phyloP scores from a whole-genome alignment of 2,329 filamentous ascomycete genomes.

The Aspergillus sp. region DNA sequence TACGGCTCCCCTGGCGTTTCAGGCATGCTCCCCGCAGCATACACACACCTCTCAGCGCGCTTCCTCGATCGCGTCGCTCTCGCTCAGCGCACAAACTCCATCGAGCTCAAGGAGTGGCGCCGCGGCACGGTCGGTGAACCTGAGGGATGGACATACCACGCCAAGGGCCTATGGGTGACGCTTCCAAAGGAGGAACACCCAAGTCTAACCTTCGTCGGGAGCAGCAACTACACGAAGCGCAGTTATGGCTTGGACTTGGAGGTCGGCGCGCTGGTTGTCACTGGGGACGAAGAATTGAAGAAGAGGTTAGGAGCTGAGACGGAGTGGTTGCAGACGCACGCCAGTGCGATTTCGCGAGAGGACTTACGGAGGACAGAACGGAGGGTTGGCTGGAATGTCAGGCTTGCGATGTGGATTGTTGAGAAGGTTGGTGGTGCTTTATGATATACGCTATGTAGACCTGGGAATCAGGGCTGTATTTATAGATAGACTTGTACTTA shows the following conservation, averaged over 20 bases:
- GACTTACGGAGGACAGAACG: constrained; percentile 83
- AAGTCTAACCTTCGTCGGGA: constrained; percentile 81
- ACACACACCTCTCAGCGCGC: constrained; percentile 81
- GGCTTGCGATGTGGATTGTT: constrained; percentile 93
- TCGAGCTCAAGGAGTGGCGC: constrained; percentile 86
- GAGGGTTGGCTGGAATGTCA: constrained; percentile 81
- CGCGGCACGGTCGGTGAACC: constrained; percentile 78
- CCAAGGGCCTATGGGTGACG: constrained; percentile 92
- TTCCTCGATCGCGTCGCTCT: constrained; percentile 70
- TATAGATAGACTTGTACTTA: constrained; percentile 13
- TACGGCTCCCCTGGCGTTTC: constrained; percentile 86
- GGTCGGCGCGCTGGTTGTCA: constrained; percentile 84
- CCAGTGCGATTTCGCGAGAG: constrained; percentile 69
- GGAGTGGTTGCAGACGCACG: constrained; percentile 76
- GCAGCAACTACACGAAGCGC: constrained; percentile 93
- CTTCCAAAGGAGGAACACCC: constrained; percentile 64
- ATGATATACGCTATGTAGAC: constrained; percentile 42
- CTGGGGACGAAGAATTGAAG: constrained; percentile 73
- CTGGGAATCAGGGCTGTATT: background rate
- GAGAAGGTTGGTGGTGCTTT: constrained; percentile 84
- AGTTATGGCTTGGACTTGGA: constrained; percentile 93
- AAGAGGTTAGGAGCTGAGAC: constrained; percentile 77
- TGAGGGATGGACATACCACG: constrained; percentile 95
- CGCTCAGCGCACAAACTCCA: constrained; percentile 60
- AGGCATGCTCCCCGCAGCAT: constrained; percentile 87